phyloP scores from a whole-genome alignment of 2,329 filamentous ascomycete genomes.

The Paecilomyces formosus region DNA sequence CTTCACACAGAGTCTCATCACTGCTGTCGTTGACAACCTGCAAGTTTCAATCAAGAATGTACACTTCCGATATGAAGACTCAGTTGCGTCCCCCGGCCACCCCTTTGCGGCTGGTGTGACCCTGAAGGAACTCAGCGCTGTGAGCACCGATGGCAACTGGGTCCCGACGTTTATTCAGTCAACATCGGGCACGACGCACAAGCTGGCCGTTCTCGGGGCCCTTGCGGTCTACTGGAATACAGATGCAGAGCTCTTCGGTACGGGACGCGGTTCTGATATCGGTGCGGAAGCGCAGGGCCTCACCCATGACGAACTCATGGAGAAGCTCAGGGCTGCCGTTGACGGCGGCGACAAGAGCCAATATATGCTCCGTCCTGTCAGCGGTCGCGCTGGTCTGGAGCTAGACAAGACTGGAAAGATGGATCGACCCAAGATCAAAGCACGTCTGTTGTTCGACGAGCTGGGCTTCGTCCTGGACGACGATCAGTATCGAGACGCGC shows the following conservation, averaged over 20 bases:
- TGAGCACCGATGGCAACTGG: slow-evolving; percentile 94
- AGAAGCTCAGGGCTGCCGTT: slow-evolving; percentile 71
- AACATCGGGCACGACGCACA: slow-evolving; percentile 75
- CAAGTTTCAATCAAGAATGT: slow-evolving; percentile 98
- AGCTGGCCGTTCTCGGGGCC: slow-evolving; percentile 82
- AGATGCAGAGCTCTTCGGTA: slow-evolving; percentile 74
- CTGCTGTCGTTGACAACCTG: slow-evolving; percentile 96
- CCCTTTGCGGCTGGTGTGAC: slow-evolving; percentile 91
- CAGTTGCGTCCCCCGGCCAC: slow-evolving; percentile 87
- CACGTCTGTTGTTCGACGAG: slow-evolving; percentile 87
- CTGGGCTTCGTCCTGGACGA: slow-evolving; percentile 97
- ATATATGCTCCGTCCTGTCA: slow-evolving; percentile 93
- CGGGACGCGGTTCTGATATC: slow-evolving; percentile 64
- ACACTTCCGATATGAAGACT: slow-evolving; percentile 95
- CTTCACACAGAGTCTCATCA: slow-evolving; percentile 89
- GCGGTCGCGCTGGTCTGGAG: slow-evolving; percentile 87
- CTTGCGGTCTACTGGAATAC: slow-evolving; percentile 98
- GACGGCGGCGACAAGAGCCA: slow-evolving; percentile 72
- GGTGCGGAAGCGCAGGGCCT: slow-evolving; percentile 53
- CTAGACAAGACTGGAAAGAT: slow-evolving; percentile 84
- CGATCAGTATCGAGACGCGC: slow-evolving; percentile 88
- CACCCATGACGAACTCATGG: slow-evolving; percentile 66
- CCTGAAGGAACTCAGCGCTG: slow-evolving; percentile 90
- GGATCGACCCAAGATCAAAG: slow-evolving; percentile 78
- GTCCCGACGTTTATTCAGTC: slow-evolving; percentile 92